Conservation (phyloP, 2,329 filamentous ascomycete species). For the Malbranchea zuffiana region DNA sequence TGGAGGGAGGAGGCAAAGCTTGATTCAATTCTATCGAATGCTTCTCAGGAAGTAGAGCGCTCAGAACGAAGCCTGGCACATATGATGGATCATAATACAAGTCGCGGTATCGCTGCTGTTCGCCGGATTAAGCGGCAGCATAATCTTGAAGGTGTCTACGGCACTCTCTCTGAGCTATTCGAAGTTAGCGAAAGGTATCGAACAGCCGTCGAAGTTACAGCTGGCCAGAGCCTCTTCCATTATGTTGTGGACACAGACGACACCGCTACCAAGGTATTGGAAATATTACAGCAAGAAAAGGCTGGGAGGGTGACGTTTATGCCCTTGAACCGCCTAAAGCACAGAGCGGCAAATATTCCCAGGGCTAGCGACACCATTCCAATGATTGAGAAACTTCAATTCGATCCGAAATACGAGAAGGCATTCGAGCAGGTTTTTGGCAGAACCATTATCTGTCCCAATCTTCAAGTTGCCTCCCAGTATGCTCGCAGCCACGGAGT, state of each 20-base stretch:
- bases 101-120: slow-evolving; percentile 75
- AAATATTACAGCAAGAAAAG: slow-evolving; percentile 65
- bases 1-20: slow-evolving; percentile 84
- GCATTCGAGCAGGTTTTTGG: slow-evolving; percentile 94
- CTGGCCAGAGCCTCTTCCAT: slow-evolving; percentile 85
- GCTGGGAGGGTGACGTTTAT: slow-evolving; percentile 89
- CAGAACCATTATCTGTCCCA: slow-evolving; percentile 87
- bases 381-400: slow-evolving; percentile 73
- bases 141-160: slow-evolving; percentile 76
- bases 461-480: slow-evolving; percentile 73
- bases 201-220: slow-evolving; percentile 83
- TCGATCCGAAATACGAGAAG: slow-evolving; percentile 63
- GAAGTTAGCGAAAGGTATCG: slow-evolving; percentile 75
- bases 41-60: slow-evolving; percentile 62
- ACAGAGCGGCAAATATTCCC: slow-evolving; percentile 63
- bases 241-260: slow-evolving; percentile 89
- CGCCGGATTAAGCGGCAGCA: slow-evolving; percentile 69
- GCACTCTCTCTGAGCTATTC: slow-evolving; percentile 86
- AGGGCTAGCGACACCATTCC: slow-evolving; percentile 79
- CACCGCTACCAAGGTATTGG: slow-evolving; percentile 71
- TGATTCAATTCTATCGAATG: slow-evolving; percentile 63
- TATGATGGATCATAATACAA: slow-evolving; percentile 81
- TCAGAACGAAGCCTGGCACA: slow-evolving; percentile 69
- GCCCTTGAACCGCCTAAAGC: slow-evolving; percentile 71
- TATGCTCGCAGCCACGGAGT: slow-evolving; percentile 87